A percentile compares a stretch with the other conserved stretches of the same genome.
phyloP scores from a whole-genome alignment of 2,329 filamentous ascomycete genomes.

The Trichoderma koningiopsis region DNA sequence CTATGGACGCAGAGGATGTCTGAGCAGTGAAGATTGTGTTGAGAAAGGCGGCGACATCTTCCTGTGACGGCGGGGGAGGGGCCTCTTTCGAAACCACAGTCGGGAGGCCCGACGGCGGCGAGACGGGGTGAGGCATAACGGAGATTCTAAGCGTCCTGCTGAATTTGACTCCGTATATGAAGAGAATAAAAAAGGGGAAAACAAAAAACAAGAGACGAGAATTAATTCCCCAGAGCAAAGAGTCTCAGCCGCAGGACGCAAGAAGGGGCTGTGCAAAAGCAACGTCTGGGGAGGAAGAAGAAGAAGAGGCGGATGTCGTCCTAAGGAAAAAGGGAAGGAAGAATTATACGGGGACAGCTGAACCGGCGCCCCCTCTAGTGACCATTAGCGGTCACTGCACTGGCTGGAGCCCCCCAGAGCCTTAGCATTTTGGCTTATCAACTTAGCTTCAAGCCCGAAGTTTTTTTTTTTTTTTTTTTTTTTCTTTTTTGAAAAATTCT shows the following conservation, averaged over 20 bases:
- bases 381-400: constrained; percentile 4
- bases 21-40: constrained; percentile 69
- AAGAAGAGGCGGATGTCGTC: neutral
- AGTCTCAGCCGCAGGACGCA: constrained; percentile 23
- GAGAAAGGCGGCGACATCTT: constrained; percentile 67
- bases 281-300: constrained; percentile 10
- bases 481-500: constrained; percentile 19
- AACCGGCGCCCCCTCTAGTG: neutral
- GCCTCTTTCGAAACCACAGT: constrained; percentile 52
- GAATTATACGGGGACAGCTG: constrained; percentile 7
- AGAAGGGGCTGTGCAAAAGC: constrained; percentile 4
- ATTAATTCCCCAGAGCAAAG: constrained; percentile 6
- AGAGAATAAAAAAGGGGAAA: constrained; percentile 23
- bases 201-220: constrained; percentile 24
- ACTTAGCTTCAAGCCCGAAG: neutral
- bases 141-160: constrained; percentile 3
- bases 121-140: constrained; percentile 53
- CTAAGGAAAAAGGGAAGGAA: neutral
- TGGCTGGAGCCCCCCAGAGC: neutral
- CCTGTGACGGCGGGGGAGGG: constrained; percentile 61
- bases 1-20: constrained; percentile 69
- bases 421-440: neutral
- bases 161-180: neutral
- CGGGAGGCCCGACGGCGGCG: constrained; percentile 44
- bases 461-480: neutral